These are phyloP conservation scores for Ormosia semicastrata DNA, from an alignment of 306 rosid species.

Conservation along the genomic window DNA sequence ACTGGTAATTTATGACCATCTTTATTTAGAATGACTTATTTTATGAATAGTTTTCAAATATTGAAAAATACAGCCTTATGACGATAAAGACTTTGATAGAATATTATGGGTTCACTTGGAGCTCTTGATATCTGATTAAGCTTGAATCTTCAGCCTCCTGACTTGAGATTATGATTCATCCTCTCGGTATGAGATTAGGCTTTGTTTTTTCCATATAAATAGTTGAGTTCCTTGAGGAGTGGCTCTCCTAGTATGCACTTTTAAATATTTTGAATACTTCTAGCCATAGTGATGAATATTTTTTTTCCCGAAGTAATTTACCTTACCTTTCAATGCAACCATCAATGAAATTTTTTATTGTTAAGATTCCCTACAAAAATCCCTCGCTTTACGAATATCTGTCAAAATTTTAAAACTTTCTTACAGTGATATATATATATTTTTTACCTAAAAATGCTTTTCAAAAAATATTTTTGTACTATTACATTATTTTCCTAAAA, in stretches of 20 bases:
- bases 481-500: background rate
- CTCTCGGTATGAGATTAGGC: too few species aligned
- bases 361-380: conserved; percentile 1
- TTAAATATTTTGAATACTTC: background rate
- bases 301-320: conserved; percentile 2
- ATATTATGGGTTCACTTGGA: too few species aligned
- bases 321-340: conserved; percentile 33
- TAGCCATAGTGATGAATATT: background rate
- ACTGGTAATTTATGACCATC: too few species aligned
- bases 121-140: too few species aligned
- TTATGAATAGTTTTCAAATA: too few species aligned
- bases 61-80: too few species aligned
- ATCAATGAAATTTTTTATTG: background rate
- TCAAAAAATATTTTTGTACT: background rate
- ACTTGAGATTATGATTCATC: too few species aligned
- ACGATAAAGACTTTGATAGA: too few species aligned
- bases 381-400: background rate
- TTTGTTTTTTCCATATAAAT: background rate
- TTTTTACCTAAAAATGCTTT: background rate
- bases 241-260: background rate
- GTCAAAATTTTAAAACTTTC: background rate
- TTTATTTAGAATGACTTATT: too few species aligned
- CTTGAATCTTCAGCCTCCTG: too few species aligned
- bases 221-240: background rate
- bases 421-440: too few species aligned